Evolutionary conservation across 768 basidiomycete species (phyloP), one percentile per base, ranked within the genome.

Genomic region (Candolleomyces eurysporus): DNA sequence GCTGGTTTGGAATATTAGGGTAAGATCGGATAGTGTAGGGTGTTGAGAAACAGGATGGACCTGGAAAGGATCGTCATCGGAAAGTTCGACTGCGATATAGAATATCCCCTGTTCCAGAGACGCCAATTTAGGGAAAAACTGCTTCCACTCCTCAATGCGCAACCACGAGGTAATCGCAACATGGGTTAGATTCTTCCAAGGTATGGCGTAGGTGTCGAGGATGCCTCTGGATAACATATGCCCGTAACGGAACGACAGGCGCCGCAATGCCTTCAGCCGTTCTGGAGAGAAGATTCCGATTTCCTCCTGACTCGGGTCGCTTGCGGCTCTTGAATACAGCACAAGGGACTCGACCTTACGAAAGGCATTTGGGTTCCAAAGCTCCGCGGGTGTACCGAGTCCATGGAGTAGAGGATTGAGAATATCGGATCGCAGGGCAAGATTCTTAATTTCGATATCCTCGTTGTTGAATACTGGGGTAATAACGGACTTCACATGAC

Each of bases 141-240:
- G 36, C 4, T n/a, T 16, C 59, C 59, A 60, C 16, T 32, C n/a
- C 11, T 17, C 17, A n/a, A 26, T n/a, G 1, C 2, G n/a, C 2
- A 60, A 54, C 59, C 59, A 60, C 16, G 22, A 40, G 10, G 43
- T 48, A n/a, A 60, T 60, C 11, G 43, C 40, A 36, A 60, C 40
- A 32, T 60, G 59, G 22, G 59, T 60, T 11, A 60, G 59, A n/a
- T 60, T 51, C 4, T 22, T 8, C 59, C 59, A 60, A 9, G 59
- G 59, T 17, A 60, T 19, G 11, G 17, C 30, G n/a, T n/a, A 42
- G 16, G 22, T 26, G 39, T 48, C 45, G 6, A 30, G 31, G 4
- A 17, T 39, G 30, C 14, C 26, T 31, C 17, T 9, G 11, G 16
- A 17, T 3, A 54, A 5, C 16, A 10, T 17, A 11, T 54, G 11